Percentiles rank a stretch among this genome's conserved stretches.
Evolutionary conservation across 345 rosid genomes (phyloP).

Genomic region (rapeseed (Brassica napus)): Da-Ae NC_063445.1:29794501-29795000

Average conservation of each 20-base stretch:
- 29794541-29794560: background rate
- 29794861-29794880: slow-evolving; percentile 45
- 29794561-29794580: slow-evolving; percentile 25
- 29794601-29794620: slow-evolving; percentile 42
- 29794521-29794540: slow-evolving; percentile 28
- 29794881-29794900: background rate
- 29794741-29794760: no score
- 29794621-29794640: slow-evolving; percentile 46
- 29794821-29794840: slow-evolving; percentile 46
- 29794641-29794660: no score
- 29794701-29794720: no score
- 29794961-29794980: slow-evolving; percentile 56
- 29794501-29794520: slow-evolving; percentile 38
- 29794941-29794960: slow-evolving; percentile 48
- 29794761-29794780: background rate
- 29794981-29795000: slow-evolving; percentile 49
- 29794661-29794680: no score
- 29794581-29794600: slow-evolving; percentile 27
- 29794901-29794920: background rate
- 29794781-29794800: background rate
- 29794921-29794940: background rate
- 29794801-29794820: slow-evolving; percentile 14
- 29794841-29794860: slow-evolving; percentile 51
- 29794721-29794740: no score
- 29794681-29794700: no score